Conservation (phyloP, 169 alveolate genomes). For the Babesia bovis region DNA sequence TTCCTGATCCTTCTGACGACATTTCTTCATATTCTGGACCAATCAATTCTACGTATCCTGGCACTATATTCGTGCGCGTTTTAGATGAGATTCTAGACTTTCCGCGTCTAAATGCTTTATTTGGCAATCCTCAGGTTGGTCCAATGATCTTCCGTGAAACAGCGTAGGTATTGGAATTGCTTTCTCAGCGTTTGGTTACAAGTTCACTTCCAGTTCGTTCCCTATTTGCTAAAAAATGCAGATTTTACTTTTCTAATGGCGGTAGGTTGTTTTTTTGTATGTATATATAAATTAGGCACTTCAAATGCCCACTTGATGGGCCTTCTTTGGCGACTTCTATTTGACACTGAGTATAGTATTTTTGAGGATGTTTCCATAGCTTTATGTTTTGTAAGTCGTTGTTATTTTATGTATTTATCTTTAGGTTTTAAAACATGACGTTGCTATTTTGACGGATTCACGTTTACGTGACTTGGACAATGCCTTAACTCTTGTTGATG, state of each 20-base stretch:
- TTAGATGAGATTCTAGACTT: conserved; percentile 27
- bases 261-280: too few species aligned
- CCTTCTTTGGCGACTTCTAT: conserved; percentile 36
- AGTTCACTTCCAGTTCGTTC: conserved; percentile 12
- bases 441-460: background rate
- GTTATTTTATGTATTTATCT: background rate
- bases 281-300: too few species aligned
- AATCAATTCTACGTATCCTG: conserved; percentile 26
- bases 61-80: conserved; percentile 36
- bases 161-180: background rate
- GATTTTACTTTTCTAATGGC: background rate
- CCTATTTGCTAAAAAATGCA: conserved; percentile 25
- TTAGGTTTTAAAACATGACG: background rate
- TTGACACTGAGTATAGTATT: conserved; percentile 41
- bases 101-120: background rate
- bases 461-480: background rate
- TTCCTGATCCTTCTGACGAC: conserved; percentile 21
- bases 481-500: background rate
- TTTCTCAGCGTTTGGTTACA: conserved; percentile 24
- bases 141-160: background rate
- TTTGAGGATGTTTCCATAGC: conserved; percentile 44
- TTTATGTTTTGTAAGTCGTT: conserved; percentile 31
- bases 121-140: conserved; percentile 39
- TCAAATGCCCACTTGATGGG: conserved; percentile 11
- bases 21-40: background rate